Base-by-base conservation (phyloP, 148 eudicot species). In the Talinum fruticosum region DNA sequence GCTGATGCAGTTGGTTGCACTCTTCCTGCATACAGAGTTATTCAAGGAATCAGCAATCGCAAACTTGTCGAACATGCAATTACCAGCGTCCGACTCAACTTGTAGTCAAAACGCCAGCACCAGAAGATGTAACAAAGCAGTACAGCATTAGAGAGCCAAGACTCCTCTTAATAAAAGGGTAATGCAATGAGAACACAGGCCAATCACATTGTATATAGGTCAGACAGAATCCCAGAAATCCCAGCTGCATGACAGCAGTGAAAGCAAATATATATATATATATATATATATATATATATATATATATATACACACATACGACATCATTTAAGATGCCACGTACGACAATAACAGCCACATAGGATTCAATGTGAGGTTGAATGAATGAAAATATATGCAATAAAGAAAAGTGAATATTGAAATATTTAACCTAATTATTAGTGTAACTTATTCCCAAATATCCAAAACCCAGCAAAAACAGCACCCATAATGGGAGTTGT, bases 21-120 rank as follows among this genome's bases (percentile, higher is more conserved):
- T 82, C 85, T 72, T 79, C 85, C 85, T 82, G 73, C 44, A 24
- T 51, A 62, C 10, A 71, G 35, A 37, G 34, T 33, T 33, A 69
- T 69, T 10, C 30, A 74, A 23, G 34, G 16, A 45, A 71, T 7
- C 33, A 24, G 23, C 26, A 15, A 18, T 32, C 28, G 14, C 15
- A 2, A 51, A 45, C 23, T 1, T 30, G 6, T 13, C 28, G 18
- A 44, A 62, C 66, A 28, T 28, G 66, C 6, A 10, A 26, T 8
- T 62, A 14, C 66, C 28, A 62, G 30, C 30, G 23, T 62, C 66
- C 6, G 65, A 62, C 26, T 54, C 24, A 13, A 51, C 65, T 62
- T 28, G 14, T 26, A 62, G 21, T 62, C 5, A 24, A 59, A 59
- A 10, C 26, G 16, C 14, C 34, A 28, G 18, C 2, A 15, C 15